These are phyloP conservation scores for Phalaenopsis equestris DNA, from an alignment of 106 monocot genomes.

Conservation along the genomic window DNA sequence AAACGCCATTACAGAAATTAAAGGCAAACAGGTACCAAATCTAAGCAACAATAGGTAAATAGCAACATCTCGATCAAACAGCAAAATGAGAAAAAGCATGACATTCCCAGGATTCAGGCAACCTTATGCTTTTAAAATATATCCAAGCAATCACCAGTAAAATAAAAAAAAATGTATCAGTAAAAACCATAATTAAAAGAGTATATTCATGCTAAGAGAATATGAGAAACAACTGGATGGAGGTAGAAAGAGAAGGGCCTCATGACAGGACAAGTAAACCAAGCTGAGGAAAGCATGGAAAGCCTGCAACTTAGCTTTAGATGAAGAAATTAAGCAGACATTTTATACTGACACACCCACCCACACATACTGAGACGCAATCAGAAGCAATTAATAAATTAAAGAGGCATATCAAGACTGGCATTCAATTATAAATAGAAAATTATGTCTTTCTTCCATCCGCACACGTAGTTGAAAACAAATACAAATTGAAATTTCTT, in stretches of 20 bases:
- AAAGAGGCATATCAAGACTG: not conserved
- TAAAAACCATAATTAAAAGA: too few species aligned
- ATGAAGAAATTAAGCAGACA: not conserved
- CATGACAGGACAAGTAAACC: not conserved
- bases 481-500: not conserved
- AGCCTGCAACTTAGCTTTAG: not conserved
- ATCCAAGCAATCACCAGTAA: too few species aligned
- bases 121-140: too few species aligned
- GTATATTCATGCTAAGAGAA: not conserved
- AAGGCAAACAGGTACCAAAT: too few species aligned
- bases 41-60: too few species aligned
- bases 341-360: not conserved
- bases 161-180: too few species aligned
- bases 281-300: not conserved
- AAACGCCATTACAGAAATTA: too few species aligned
- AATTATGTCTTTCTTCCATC: not conserved
- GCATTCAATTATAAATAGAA: not conserved
- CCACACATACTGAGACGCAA: not conserved
- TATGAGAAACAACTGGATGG: not conserved
- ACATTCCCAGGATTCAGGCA: too few species aligned
- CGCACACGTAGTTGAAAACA: not conserved
- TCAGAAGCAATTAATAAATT: not conserved
- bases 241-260: not conserved
- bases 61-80: too few species aligned
- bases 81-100: too few species aligned